Evolutionary conservation across 2,329 filamentous ascomycete genomes (phyloP).

Genomic region (Metarhizium brunneum): DNA sequence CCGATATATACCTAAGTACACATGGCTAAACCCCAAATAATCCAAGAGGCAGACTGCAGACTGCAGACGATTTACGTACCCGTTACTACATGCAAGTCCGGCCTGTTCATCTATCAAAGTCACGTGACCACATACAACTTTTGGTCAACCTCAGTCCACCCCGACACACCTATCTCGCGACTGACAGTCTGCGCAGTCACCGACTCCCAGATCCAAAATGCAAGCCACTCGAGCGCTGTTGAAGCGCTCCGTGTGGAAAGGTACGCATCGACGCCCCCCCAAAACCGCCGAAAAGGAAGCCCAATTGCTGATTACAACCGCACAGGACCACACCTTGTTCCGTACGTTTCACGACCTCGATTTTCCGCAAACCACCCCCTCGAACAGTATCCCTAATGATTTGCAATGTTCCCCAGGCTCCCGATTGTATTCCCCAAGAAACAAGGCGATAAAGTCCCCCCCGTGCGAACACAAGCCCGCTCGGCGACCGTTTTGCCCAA

Average conservation of each 20-base stretch:
- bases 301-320: slow-evolving; percentile 7
- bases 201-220: slow-evolving; percentile 37
- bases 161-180: neutral
- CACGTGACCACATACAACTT: neutral
- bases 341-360: slow-evolving; percentile 28
- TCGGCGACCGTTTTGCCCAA: slow-evolving; percentile 84
- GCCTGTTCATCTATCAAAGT: neutral
- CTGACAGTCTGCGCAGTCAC: neutral
- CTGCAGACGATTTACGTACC: no score
- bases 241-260: slow-evolving; percentile 82
- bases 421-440: slow-evolving; percentile 54
- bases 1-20: no score
- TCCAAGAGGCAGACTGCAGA: no score
- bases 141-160: neutral
- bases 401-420: slow-evolving; percentile 29
- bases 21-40: no score
- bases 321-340: slow-evolving; percentile 42
- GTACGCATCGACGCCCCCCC: slow-evolving; percentile 31
- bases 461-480: slow-evolving; percentile 80
- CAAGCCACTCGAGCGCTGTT: slow-evolving; percentile 58
- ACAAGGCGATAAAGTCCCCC: slow-evolving; percentile 53
- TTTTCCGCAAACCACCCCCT: neutral
- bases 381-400: slow-evolving; percentile 4
- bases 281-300: neutral
- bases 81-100: no score